Base-by-base conservation (phyloP, 441 rosid genomes). In the Metrosideros polymorpha region DNA sequence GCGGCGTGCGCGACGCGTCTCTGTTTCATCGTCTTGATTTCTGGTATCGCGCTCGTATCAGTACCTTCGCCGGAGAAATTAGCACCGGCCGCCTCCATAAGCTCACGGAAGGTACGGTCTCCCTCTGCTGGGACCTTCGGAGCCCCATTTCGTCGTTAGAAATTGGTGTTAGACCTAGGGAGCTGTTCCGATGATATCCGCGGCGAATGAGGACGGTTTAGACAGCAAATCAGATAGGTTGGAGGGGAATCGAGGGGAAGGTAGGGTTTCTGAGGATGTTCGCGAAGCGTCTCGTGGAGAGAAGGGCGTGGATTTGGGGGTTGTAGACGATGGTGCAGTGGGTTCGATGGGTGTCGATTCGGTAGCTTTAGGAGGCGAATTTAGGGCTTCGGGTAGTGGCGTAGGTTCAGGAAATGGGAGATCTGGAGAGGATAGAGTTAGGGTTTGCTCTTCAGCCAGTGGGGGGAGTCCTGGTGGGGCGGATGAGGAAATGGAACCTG, bases 341-440 rank as follows among this genome's bases (percentile, higher is more conserved):
- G 89, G 87, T 66, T 50, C 86, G 22, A 25, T 88, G 85, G 92
- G 90, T 59, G 82, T 59, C 42, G 91, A 84, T 91, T 89, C 82
- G 82, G 82, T 54, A 87, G 88, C 66, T 84, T 49, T 63, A 13
- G 86, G 54, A 76, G 88, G 86, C 82, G 91, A 82, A 18, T 86
- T 77, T 56, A 75, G 88, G 49, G 84, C 54, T 87, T 35, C 52
- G n/a, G 79, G 49, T 45, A 84, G 76, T 25, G 84, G 55, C 25
- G 87, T 79, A 86, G 88, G 75, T 88, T 83, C 87, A 25, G 91
- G 61, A 13, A 56, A 79, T 76, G 88, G 85, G 71, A 88, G 90
- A 90, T 92, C 93, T 76, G 90, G 85, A 39, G 88, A 89, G 85
- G 88, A n/a, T 87, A 54, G 87, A 85, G 86, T 18, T 82, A 79